phyloP scores from a whole-genome alignment of 202 grass and related monocot species.

The Thinopyrum obtusiflorum region DNA sequence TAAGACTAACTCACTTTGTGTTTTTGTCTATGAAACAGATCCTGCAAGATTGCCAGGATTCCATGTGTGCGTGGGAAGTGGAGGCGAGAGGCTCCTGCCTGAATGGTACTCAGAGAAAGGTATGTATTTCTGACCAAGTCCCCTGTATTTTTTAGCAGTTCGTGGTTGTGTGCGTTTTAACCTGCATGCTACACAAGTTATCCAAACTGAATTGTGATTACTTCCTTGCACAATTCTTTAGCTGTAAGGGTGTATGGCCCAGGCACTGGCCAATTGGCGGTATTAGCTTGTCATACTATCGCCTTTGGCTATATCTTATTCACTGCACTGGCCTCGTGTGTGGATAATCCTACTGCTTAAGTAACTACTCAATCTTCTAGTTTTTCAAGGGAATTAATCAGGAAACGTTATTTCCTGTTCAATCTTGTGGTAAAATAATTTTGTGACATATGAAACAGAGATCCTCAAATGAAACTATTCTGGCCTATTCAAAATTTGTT shows the following conservation, averaged over 20 bases:
- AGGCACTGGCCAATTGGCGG: not conserved
- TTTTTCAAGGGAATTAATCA: not conserved
- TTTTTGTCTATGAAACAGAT: constrained; percentile 43
- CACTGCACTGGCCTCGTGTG: not conserved
- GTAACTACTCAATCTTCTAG: not conserved
- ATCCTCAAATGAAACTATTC: not conserved
- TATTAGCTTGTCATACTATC: constrained; percentile 11
- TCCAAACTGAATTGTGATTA: not conserved
- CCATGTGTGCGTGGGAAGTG: constrained; percentile 83
- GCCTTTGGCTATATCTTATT: not conserved
- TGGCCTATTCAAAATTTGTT: not conserved
- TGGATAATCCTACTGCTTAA: not conserved
- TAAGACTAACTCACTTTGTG: not conserved
- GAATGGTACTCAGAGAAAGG: constrained; percentile 95
- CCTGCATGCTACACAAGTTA: not conserved
- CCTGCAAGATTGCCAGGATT: constrained; percentile 97
- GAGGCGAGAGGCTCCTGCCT: constrained; percentile 81
- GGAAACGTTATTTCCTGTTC: not conserved
- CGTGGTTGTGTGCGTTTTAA: not conserved
- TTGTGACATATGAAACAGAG: not conserved
- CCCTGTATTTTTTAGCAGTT: not conserved
- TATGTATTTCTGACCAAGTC: constrained; percentile 9
- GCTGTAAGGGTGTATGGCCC: not conserved
- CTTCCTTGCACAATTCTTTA: not conserved
- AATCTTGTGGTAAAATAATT: not conserved